Evolutionary conservation across 108 stramenopile species (phyloP).

Genomic region (Cylindrotheca fusiformis): DNA sequence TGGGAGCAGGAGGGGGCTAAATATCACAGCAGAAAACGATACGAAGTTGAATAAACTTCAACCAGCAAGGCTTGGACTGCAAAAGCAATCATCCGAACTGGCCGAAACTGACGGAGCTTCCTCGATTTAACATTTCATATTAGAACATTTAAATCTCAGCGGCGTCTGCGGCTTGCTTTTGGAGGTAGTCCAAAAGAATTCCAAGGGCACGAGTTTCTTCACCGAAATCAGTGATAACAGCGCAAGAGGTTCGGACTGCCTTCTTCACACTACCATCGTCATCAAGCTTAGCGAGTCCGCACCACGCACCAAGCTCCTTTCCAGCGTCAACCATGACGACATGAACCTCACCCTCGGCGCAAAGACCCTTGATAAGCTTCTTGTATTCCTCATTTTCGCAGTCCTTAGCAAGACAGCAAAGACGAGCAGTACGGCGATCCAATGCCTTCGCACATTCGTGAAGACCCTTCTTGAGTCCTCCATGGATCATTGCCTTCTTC

Average conservation of each 20-base stretch:
- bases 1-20: background rate
- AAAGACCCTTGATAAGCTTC: constrained; percentile 98
- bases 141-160: constrained; percentile 39
- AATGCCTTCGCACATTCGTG: constrained; percentile 99
- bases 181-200: constrained; percentile 95
- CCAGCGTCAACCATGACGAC: constrained; percentile 97
- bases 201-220: constrained; percentile 95
- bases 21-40: background rate
- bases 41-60: background rate
- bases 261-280: constrained; percentile 95
- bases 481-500: constrained; percentile 96
- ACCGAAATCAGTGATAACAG: constrained; percentile 99
- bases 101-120: constrained; percentile 7
- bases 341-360: constrained; percentile 96
- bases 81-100: background rate
- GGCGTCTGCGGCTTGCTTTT: constrained; percentile 90
- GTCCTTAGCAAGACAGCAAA: constrained; percentile 98
- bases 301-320: constrained; percentile 96
- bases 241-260: constrained; percentile 95
- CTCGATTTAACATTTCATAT: constrained; percentile 18
- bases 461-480: constrained; percentile 97
- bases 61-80: background rate
- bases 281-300: constrained; percentile 97
- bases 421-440: constrained; percentile 93
- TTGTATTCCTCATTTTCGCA: constrained; percentile 99